Conservation (phyloP, 495 filamentous ascomycete species). For the Annulohypoxylon moriforme region DNA sequence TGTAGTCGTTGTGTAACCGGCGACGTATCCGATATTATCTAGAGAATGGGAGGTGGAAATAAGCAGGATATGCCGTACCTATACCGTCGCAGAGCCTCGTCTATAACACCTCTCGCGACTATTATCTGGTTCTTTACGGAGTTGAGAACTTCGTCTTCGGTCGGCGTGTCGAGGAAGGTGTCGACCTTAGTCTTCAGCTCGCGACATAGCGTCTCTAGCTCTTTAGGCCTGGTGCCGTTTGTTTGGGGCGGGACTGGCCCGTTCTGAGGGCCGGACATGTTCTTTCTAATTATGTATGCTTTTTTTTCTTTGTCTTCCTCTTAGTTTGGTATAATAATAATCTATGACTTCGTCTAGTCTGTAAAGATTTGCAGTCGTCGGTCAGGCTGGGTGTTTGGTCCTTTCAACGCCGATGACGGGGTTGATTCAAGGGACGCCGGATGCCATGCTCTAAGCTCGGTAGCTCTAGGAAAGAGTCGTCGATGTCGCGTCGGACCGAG, state of each 20-base stretch:
- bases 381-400: background rate
- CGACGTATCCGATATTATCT: too few relatives aligned
- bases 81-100: conserved; percentile 76
- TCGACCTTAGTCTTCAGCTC: conserved; percentile 72
- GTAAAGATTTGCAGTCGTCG: background rate
- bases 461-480: background rate
- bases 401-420: conserved; percentile 1
- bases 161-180: conserved; percentile 72
- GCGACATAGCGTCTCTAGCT: conserved; percentile 57
- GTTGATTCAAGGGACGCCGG: conserved; percentile 10
- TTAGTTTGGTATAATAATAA: background rate
- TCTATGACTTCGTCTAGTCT: background rate
- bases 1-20: background rate
- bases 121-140: conserved; percentile 78
- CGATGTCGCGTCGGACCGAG: background rate
- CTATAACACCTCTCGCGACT: conserved; percentile 75
- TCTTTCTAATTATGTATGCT: background rate
- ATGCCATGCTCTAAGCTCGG: conserved; percentile 24
- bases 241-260: conserved; percentile 24
- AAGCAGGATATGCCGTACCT: conserved; percentile 55
- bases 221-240: conserved; percentile 25
- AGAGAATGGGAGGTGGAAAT: background rate
- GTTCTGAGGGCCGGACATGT: conserved; percentile 23
- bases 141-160: conserved; percentile 67
- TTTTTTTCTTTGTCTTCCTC: too few relatives aligned